Percentiles rank a stretch among this genome's conserved stretches.
Conservation (phyloP, 805 yeast genomes). For the Pichia californica region DNA sequence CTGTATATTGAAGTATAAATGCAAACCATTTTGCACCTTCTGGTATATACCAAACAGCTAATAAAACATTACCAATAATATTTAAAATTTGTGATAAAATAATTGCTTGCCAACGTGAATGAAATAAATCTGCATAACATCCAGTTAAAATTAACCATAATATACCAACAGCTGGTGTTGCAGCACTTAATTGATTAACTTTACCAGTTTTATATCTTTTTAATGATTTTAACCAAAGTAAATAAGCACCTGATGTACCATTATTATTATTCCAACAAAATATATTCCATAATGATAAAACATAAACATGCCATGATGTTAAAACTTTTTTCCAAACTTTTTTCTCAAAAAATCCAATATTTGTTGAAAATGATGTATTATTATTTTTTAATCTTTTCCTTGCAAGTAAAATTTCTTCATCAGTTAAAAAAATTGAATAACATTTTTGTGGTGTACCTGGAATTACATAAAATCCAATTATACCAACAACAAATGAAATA, state of each 20-base stretch:
- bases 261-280: conserved; percentile 60
- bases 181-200: conserved; percentile 44
- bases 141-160: conserved; percentile 39
- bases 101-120: conserved; percentile 51
- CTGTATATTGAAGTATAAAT: conserved; percentile 50
- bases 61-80: conserved; percentile 44
- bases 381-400: conserved; percentile 35
- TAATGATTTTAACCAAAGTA: conserved; percentile 55
- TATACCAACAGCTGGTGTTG: conserved; percentile 57
- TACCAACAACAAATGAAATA: conserved; percentile 20
- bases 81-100: conserved; percentile 48
- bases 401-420: conserved; percentile 50
- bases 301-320: conserved; percentile 54
- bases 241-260: conserved; percentile 50
- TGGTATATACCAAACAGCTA: conserved; percentile 56
- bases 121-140: conserved; percentile 45
- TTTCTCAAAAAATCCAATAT: conserved; percentile 31
- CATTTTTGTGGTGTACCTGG: conserved; percentile 65
- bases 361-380: conserved; percentile 24
- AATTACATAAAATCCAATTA: conserved; percentile 29
- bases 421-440: conserved; percentile 45
- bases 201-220: conserved; percentile 37
- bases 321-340: conserved; percentile 48
- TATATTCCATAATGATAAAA: conserved; percentile 46
- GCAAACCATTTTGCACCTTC: conserved; percentile 60